These are phyloP conservation scores for Thuja plicata DNA, from an alignment of 83 land plant species.

Conservation along the genomic window DNA sequence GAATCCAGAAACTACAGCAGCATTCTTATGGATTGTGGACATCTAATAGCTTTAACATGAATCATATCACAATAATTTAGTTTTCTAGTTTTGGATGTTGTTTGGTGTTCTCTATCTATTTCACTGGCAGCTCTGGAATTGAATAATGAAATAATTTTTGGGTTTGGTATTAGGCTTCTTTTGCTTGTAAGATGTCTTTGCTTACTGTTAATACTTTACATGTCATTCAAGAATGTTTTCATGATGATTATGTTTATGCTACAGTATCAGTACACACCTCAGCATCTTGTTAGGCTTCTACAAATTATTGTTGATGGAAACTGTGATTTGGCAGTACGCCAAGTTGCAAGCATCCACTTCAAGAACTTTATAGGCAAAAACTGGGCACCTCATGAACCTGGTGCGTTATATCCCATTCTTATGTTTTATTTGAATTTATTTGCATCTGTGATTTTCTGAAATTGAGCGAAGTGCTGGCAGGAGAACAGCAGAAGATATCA, in stretches of 20 bases:
- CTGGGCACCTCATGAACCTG: slow-evolving; percentile 79
- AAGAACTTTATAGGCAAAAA: slow-evolving; percentile 87
- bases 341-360: slow-evolving; percentile 95
- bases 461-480: slow-evolving; percentile 23
- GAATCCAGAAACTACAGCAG: too few species aligned
- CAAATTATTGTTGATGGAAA: slow-evolving; percentile 84
- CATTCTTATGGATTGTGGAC: too few species aligned
- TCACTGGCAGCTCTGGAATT: background rate
- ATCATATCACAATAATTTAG: background rate
- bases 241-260: background rate
- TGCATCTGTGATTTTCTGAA: background rate
- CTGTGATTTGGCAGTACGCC: slow-evolving; percentile 83
- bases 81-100: background rate
- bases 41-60: background rate
- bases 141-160: background rate
- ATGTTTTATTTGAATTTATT: background rate
- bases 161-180: slow-evolving; percentile 11
- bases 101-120: background rate
- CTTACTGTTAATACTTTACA: background rate
- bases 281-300: slow-evolving; percentile 87
- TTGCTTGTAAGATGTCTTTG: background rate
- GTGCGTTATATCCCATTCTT: slow-evolving; percentile 28
- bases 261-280: slow-evolving; percentile 86
- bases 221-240: background rate
- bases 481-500: slow-evolving; percentile 60